Conservation (phyloP, 176 grass and related monocot species). For the Triticum urartu region DNA sequence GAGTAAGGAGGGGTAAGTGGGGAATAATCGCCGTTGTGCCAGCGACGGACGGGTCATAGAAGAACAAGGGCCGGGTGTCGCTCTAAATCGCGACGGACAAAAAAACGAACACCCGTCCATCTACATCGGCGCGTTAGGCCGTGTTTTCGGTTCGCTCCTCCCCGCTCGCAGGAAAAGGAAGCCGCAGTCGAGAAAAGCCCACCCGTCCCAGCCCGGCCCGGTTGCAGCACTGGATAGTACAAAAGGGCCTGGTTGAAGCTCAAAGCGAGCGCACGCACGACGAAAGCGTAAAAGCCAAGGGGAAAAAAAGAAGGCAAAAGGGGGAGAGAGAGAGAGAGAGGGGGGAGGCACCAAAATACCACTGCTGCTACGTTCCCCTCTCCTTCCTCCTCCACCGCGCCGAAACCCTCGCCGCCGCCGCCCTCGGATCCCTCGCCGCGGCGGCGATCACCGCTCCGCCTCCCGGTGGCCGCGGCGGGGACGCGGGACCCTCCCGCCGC, state of each 20-base stretch:
- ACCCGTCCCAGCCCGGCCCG: neutral
- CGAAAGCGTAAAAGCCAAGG: conserved; percentile 21
- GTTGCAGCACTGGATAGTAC: conserved; percentile 7
- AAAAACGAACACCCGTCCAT: too few species aligned
- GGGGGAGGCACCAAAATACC: conserved; percentile 6
- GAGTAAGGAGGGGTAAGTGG: too few species aligned
- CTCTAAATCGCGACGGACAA: too few species aligned
- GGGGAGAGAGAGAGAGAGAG: neutral
- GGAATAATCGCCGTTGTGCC: too few species aligned
- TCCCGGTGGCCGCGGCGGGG: neutral
- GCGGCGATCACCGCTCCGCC: conserved; percentile 17
- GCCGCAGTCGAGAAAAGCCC: neutral
- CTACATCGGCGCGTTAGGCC: accelerated
- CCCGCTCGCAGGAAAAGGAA: neutral
- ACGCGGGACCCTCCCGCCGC: neutral
- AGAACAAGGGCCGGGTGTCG: too few species aligned
- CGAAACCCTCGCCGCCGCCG: conserved; percentile 46
- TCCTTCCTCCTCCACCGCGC: neutral
- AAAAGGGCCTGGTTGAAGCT: conserved; percentile 11
- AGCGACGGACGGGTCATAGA: accelerated
- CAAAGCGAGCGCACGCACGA: conserved; percentile 37
- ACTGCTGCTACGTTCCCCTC: neutral
- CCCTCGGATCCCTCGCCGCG: conserved; percentile 17
- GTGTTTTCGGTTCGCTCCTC: too few species aligned
- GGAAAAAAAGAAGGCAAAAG: neutral